phyloP scores from a whole-genome alignment of 441 rosid species.

The Metrosideros polymorpha region DNA sequence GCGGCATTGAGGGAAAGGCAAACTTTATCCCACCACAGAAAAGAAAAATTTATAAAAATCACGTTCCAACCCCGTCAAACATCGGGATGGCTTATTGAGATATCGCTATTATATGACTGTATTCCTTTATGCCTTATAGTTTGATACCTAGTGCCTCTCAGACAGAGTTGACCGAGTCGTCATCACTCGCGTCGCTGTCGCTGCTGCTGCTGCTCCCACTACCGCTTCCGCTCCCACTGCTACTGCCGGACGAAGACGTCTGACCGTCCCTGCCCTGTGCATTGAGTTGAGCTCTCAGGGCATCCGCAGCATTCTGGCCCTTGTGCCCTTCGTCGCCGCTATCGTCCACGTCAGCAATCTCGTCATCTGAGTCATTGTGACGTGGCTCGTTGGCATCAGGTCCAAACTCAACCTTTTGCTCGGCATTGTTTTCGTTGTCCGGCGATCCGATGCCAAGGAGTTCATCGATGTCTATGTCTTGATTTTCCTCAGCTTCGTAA shows the following conservation, averaged over 20 bases:
- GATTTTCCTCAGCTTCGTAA: conserved; percentile 57
- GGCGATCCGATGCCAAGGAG: conserved; percentile 53
- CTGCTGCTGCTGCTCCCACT: conserved; percentile 52
- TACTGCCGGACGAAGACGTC: conserved; percentile 50
- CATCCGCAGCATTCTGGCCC: conserved; percentile 86
- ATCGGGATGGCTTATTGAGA: background rate
- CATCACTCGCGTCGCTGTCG: conserved; percentile 55
- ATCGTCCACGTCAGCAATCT: conserved; percentile 84
- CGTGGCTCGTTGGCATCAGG: conserved; percentile 13
- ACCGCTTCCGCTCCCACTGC: conserved; percentile 54
- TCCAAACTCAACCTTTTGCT: conserved; percentile 15
- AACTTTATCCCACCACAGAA: background rate
- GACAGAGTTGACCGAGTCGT: conserved; percentile 53
- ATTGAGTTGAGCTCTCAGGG: conserved; percentile 76
- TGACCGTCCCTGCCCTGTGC: conserved; percentile 27
- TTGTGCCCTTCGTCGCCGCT: conserved; percentile 51
- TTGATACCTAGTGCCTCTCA: conserved; percentile 6
- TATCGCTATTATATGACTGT: background rate
- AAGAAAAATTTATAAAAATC: background rate
- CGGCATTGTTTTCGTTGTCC: conserved; percentile 26
- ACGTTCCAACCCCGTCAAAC: background rate
- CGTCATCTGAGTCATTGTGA: conserved; percentile 54
- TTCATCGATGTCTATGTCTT: conserved; percentile 45
- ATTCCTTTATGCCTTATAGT: background rate
- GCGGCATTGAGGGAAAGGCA: background rate